These are phyloP conservation scores for Tylopilus balloui DNA, from an alignment of 768 basidiomycete genomes.

Conservation along the genomic window DNA sequence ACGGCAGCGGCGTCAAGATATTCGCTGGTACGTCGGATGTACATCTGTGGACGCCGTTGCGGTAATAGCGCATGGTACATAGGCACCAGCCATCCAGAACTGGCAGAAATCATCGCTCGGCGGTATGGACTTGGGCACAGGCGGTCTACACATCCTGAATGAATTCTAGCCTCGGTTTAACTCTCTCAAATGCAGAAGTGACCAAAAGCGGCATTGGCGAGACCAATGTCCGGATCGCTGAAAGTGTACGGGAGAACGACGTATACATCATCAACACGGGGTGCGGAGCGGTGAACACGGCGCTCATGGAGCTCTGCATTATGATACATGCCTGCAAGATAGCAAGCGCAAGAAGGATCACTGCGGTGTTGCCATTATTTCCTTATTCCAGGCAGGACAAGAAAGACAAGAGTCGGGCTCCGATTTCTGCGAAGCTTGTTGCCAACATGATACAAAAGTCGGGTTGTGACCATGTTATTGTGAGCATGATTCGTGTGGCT, in stretches of 20 bases:
- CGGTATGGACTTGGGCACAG: conserved; percentile 48
- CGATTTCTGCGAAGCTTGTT: conserved; percentile 96
- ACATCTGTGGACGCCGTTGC: neutral
- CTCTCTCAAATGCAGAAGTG: conserved; percentile 83
- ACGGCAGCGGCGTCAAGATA: conserved; percentile 54
- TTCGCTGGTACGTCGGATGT: conserved; percentile 47
- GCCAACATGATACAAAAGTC: conserved; percentile 95
- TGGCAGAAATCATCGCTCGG: conserved; percentile 89
- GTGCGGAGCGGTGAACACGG: conserved; percentile 80
- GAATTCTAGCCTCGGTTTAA: conserved; percentile 73
- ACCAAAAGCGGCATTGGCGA: conserved; percentile 88
- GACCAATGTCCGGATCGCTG: conserved; percentile 84
- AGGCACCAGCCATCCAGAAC: conserved; percentile 95
- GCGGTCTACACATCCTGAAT: conserved; percentile 23
- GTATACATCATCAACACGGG: conserved; percentile 98
- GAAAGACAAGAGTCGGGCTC: conserved; percentile 98
- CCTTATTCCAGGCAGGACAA: conserved; percentile 98
- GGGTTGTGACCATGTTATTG: conserved; percentile 95
- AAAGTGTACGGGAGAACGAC: conserved; percentile 96
- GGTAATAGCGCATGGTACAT: conserved; percentile 3
- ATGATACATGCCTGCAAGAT: conserved; percentile 99
- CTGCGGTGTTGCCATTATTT: conserved; percentile 96
- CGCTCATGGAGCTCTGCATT: conserved; percentile 97
- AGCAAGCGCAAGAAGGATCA: conserved; percentile 96
- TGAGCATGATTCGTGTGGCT: conserved; percentile 39